These are phyloP conservation scores for Sesbania bispinosa DNA, from an alignment of 306 rosid genomes.

Conservation along the genomic window DNA sequence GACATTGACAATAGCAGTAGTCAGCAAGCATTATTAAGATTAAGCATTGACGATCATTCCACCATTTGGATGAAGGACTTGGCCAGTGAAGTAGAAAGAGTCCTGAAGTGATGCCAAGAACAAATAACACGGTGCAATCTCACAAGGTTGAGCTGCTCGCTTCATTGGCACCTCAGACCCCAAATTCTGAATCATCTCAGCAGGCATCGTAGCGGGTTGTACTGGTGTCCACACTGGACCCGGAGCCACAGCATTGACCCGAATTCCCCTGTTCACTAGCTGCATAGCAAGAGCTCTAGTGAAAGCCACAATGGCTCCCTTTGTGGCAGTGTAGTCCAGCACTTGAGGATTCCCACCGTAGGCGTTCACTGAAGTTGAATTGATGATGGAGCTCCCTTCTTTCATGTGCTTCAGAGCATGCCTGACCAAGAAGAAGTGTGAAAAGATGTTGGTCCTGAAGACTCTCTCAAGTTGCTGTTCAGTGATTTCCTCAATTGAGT, in stretches of 20 bases:
- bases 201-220: constrained; percentile 42
- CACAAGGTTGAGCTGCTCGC: constrained; percentile 53
- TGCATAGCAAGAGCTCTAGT: constrained; percentile 46
- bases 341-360: constrained; percentile 36
- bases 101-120: constrained; percentile 49
- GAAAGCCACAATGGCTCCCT: constrained; percentile 58
- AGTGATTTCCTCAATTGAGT: constrained; percentile 35
- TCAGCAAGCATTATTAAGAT: no score
- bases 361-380: constrained; percentile 51
- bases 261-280: constrained; percentile 43
- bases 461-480: constrained; percentile 41
- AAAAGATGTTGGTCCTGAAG: constrained; percentile 55
- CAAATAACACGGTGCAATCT: constrained; percentile 54
- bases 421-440: constrained; percentile 60
- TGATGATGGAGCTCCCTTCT: constrained; percentile 57
- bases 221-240: constrained; percentile 62
- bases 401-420: constrained; percentile 62
- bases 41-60: no score
- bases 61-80: constrained; percentile 61
- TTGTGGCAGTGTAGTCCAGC: constrained; percentile 43
- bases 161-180: constrained; percentile 51
- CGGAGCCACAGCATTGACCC: constrained; percentile 67
- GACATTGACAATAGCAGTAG: no score
- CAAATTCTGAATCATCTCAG: constrained; percentile 34
- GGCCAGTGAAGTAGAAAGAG: constrained; percentile 54